phyloP scores from a whole-genome alignment of 2,329 filamentous ascomycete species.

The Zymoseptoria tritici region DNA sequence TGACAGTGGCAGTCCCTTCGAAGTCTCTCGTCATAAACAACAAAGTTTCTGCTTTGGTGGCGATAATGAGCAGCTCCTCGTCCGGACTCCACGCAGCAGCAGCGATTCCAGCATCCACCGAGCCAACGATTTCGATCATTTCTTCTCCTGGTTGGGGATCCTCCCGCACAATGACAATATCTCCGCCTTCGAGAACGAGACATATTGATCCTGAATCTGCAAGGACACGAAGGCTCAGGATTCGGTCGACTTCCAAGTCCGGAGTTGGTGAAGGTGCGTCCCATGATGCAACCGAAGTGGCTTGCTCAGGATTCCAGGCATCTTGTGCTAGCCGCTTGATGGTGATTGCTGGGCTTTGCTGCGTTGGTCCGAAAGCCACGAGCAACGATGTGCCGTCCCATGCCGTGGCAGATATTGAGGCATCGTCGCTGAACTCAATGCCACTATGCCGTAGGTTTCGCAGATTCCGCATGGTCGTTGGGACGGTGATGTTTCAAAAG shows the following conservation, averaged over 20 bases:
- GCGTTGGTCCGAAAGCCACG: slow-evolving; percentile 74
- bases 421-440: slow-evolving; percentile 50
- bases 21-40: slow-evolving; percentile 91
- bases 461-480: slow-evolving; percentile 70
- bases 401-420: slow-evolving; percentile 44
- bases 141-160: slow-evolving; percentile 59
- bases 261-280: slow-evolving; percentile 75
- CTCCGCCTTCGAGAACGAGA: slow-evolving; percentile 79
- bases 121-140: slow-evolving; percentile 89
- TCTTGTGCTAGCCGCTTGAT: slow-evolving; percentile 50
- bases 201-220: slow-evolving; percentile 70
- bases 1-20: slow-evolving; percentile 70
- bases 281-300: slow-evolving; percentile 67
- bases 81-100: slow-evolving; percentile 92
- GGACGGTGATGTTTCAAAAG: neutral
- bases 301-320: slow-evolving; percentile 35
- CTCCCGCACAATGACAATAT: slow-evolving; percentile 80
- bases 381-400: slow-evolving; percentile 82
- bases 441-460: slow-evolving; percentile 65
- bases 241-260: slow-evolving; percentile 64
- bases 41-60: slow-evolving; percentile 69
- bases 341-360: slow-evolving; percentile 59
- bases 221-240: slow-evolving; percentile 78
- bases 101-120: slow-evolving; percentile 83
- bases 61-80: slow-evolving; percentile 79